Evolutionary conservation across 768 basidiomycete species (phyloP), one percentile per base, ranked within the genome.

Genomic region (Kwoniella bestiolae): DNA sequence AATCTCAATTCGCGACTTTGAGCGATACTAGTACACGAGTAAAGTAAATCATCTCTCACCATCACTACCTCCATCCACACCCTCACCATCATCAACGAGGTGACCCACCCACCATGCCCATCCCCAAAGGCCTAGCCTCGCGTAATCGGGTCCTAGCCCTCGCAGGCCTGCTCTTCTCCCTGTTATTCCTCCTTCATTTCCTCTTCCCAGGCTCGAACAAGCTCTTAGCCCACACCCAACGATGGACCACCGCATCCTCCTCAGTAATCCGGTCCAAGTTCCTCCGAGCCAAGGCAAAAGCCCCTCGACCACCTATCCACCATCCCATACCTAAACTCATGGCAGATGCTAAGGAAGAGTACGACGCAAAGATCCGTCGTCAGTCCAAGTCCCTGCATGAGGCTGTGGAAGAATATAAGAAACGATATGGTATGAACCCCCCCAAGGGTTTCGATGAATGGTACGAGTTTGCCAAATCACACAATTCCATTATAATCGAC

Each of bases 401-500:
- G 57, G 81, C 81, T 1, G 77, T 80, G 0, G 69, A 65, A n/a
- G 79, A 79, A 60, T 82, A 82, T 69, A 58, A 70, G 49, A 67
- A 61, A 12, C 52, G 81, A 44, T 82, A 82, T 67, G 60, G 63
- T 7, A 69, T 75, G 55, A 53, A 64, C 3, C 81, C 81, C 11
- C 81, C 81, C 3, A 77, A 77, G 52, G 79, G 79, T 2, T 80
- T 80, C 56, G 79, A 80, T 52, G 74, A 79, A 44, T 82, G 82
- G 81, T 82, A 88, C 86, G 77, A 81, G 49, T 97, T 92, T 80
- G 90, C 89, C 14, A 82, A 85, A 78, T 83, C 87, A 62, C 86
- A 92, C 80, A 82, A 86, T 5, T 88, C 91, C 51, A 86, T 88
- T 72, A 87, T 98, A 82, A 84, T 90, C 4, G 95, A 98, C 79